Conservation (phyloP, 1,284 basidiomycete species). For the Ustilago xerochloae region DNA sequence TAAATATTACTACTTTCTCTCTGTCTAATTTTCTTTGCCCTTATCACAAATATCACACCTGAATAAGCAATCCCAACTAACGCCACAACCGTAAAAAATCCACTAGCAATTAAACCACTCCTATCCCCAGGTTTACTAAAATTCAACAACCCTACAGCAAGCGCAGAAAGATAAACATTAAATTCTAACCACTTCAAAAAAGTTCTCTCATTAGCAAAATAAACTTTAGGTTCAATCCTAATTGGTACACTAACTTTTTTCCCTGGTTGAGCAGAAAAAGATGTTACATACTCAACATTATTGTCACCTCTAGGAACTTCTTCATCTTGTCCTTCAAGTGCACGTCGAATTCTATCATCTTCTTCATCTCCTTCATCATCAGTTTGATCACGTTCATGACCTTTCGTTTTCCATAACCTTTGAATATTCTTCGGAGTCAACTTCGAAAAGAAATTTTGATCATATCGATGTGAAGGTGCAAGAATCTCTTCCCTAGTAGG, state of each 20-base stretch:
- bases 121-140: slow-evolving; percentile 82
- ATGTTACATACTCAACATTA: slow-evolving; percentile 74
- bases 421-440: slow-evolving; percentile 64
- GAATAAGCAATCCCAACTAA: slow-evolving; percentile 90
- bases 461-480: slow-evolving; percentile 62
- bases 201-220: slow-evolving; percentile 95
- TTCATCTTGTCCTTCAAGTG: slow-evolving; percentile 64
- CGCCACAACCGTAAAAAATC: slow-evolving; percentile 87
- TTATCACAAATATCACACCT: slow-evolving; percentile 86
- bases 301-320: slow-evolving; percentile 70
- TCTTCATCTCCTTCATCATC: slow-evolving; percentile 68
- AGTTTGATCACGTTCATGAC: slow-evolving; percentile 29
- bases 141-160: slow-evolving; percentile 74
- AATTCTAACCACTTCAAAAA: slow-evolving; percentile 82
- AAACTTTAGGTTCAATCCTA: slow-evolving; percentile 95
- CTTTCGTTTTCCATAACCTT: slow-evolving; percentile 61
- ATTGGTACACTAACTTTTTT: slow-evolving; percentile 93
- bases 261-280: slow-evolving; percentile 84
- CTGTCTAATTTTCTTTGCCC: slow-evolving; percentile 76
- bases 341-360: slow-evolving; percentile 60
- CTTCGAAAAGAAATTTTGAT: slow-evolving; percentile 65
- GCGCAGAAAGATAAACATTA: slow-evolving; percentile 73
- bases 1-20: slow-evolving; percentile 64
- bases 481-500: slow-evolving; percentile 62
- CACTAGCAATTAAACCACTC: slow-evolving; percentile 83